Base-by-base conservation (phyloP, 108 stramenopile species). In the Chaetoceros tenuissimus region DNA sequence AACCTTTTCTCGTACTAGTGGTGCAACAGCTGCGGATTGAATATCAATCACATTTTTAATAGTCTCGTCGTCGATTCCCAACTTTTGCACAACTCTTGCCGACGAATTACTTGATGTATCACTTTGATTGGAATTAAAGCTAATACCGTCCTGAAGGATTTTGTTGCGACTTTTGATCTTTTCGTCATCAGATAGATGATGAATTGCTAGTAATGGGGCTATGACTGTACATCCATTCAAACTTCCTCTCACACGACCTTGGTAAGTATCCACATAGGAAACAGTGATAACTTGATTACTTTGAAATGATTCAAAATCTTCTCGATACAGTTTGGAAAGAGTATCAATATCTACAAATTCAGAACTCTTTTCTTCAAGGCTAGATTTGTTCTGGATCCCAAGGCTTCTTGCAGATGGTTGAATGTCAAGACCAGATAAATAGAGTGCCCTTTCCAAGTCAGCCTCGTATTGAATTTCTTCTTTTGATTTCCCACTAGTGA, bases 211-310 rank as follows among this genome's bases (percentile, higher is more conserved):
- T 13, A 81, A 57, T 3, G 80, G 84, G 2, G 84, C 80, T 54
- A 85, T 81, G 23, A 85, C 78, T 13, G 84, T 85, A 53, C 84
- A 85, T 24, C 84, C 84, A 59, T 85, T 85, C 49, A 67, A 79
- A 27, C 61, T 63, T 18, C 63, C 75, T 16, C 67, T 72, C 31
- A 70, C 51, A 20, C 81, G 51, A 8, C 91, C 91, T 59, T 93
- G 91, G 60, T 79, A 85, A 13, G 91, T 93, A 17, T 80, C 66
- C 10, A 85, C 61, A 34, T 71, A 75, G 18, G 66, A 56, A 21
- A 84, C 62, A 24, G 58, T 55, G 28, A 85, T 45, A 50, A 59
- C 51, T 23, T 69, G 54, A 7, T 57, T 55, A 0, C 59, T 69
- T 10, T 49, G 27, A 0, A 80, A 57, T 0, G 55, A 20, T 21